Evolutionary conservation across 1,284 basidiomycete genomes (phyloP).

Genomic region (Marasmius oreades): DNA sequence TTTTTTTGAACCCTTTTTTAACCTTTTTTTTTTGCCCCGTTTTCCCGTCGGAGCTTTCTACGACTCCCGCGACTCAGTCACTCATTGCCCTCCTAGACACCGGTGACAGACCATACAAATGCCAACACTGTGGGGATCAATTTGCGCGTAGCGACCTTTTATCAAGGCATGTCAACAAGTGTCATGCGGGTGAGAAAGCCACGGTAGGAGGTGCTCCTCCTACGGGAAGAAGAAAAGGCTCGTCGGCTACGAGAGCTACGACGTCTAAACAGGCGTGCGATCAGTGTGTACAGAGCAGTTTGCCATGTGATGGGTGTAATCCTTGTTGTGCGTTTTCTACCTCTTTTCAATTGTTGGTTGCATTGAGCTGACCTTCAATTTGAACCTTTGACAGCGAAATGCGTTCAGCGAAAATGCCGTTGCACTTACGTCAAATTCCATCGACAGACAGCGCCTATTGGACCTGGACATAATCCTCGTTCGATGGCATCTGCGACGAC

Average conservation of each 20-base stretch:
- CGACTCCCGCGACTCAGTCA: conserved; percentile 13
- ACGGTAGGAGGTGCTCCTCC: conserved; percentile 26
- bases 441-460: conserved; percentile 73
- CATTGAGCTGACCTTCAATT: neutral
- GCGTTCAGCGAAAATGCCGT: conserved; percentile 65
- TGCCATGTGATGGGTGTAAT: conserved; percentile 79
- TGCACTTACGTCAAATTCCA: conserved; percentile 87
- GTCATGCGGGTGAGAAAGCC: conserved; percentile 74
- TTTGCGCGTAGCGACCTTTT: conserved; percentile 67
- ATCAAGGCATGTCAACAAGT: conserved; percentile 87
- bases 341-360: neutral
- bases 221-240: conserved; percentile 48
- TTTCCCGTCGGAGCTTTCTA: conserved; percentile 15
- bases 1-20: too few species aligned
- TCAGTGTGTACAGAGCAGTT: conserved; percentile 78
- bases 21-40: neutral
- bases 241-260: conserved; percentile 63
- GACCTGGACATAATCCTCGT: conserved; percentile 55
- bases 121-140: conserved; percentile 84
- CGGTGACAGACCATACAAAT: conserved; percentile 90
- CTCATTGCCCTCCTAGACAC: conserved; percentile 54
- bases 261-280: conserved; percentile 82
- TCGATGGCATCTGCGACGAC: neutral
- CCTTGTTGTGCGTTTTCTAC: conserved; percentile 62
- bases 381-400: conserved; percentile 56